Conservation (phyloP, 331 rosid genomes). For the Malus hybrid region DNA sequence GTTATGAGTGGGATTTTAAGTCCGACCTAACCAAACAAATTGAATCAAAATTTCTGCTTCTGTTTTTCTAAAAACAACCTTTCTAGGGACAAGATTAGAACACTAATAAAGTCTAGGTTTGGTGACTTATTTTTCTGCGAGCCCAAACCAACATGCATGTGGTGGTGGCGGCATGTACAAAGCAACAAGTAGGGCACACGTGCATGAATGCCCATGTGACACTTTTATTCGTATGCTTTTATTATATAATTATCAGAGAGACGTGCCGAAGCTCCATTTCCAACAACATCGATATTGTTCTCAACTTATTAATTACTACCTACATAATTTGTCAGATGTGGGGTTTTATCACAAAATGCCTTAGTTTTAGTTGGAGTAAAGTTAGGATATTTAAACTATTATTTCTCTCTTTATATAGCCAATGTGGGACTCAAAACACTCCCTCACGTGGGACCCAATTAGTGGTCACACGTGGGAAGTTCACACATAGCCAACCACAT, state of each 20-base stretch:
- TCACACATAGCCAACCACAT: too few species aligned
- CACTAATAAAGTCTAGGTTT: background rate
- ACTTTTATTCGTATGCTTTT: constrained; percentile 6
- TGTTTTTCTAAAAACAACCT: background rate
- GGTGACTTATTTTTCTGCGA: constrained; percentile 1
- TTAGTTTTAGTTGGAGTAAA: too few species aligned
- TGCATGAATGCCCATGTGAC: constrained; percentile 39
- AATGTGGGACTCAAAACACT: too few species aligned
- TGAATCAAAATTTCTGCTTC: background rate
- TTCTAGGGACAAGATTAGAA: background rate
- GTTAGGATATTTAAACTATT: too few species aligned
- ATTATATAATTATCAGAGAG: background rate
- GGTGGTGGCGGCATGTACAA: constrained; percentile 24
- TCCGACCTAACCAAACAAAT: background rate
- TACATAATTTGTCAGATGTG: too few species aligned
- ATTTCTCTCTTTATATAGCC: too few species aligned
- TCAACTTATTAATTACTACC: too few species aligned
- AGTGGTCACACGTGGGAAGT: too few species aligned
- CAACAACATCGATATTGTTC: too few species aligned
- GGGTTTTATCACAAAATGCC: too few species aligned
- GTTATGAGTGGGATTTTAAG: background rate
- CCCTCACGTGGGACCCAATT: too few species aligned
- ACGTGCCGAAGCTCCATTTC: accelerated
- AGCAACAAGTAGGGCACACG: constrained; percentile 31
- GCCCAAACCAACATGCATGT: constrained; percentile 23